Conservation (phyloP, 257 asterid genomes). For the Euphrasia confusa region DNA sequence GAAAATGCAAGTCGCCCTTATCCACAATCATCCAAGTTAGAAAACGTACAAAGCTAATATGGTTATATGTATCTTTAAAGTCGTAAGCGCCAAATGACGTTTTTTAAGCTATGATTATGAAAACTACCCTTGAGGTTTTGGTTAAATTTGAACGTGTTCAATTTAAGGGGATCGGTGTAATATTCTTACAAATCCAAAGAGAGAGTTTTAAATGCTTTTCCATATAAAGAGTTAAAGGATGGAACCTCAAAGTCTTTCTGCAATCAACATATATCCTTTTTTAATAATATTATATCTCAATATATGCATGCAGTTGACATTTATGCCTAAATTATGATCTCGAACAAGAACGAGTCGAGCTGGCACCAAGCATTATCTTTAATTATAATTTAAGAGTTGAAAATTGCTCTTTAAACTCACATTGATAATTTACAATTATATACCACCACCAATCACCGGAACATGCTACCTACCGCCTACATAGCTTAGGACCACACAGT, state of each 20-base stretch:
- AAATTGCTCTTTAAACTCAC: not conserved
- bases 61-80: slow-evolving; percentile 3
- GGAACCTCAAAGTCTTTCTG: too few relatives aligned
- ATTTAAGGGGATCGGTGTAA: too few relatives aligned
- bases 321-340: slow-evolving; percentile 15
- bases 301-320: slow-evolving; percentile 2
- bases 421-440: not conserved
- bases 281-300: not conserved
- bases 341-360: slow-evolving; percentile 2
- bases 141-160: too few relatives aligned
- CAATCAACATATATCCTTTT: too few relatives aligned
- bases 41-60: not conserved
- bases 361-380: not conserved
- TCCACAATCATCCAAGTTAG: not conserved
- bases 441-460: slow-evolving; percentile 6
- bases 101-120: not conserved
- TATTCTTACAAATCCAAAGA: too few relatives aligned
- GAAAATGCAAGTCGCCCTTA: not conserved
- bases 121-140: too few relatives aligned
- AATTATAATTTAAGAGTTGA: slow-evolving; percentile 7
- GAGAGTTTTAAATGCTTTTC: too few relatives aligned
- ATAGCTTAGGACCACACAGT: slow-evolving; percentile 34
- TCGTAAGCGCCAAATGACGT: not conserved
- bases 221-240: too few relatives aligned
- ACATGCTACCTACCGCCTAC: slow-evolving; percentile 7